These are phyloP conservation scores for Alloteropsis semialata DNA, from an alignment of 176 grass and related monocot species.

Conservation along the genomic window DNA sequence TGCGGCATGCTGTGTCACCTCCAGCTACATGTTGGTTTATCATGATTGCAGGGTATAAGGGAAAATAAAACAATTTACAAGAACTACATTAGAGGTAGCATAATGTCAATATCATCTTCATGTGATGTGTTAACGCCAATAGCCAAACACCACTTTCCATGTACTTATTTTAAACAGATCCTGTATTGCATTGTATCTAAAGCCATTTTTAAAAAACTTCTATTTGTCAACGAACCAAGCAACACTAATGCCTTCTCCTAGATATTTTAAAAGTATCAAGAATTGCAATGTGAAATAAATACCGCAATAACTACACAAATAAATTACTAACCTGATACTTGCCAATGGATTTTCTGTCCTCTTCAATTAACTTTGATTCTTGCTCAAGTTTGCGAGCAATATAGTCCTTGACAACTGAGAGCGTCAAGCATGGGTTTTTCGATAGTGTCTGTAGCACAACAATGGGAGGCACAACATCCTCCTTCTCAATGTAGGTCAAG, in stretches of 20 bases:
- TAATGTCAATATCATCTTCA: background rate
- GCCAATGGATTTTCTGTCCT: slow-evolving; percentile 80
- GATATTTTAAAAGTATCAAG: background rate
- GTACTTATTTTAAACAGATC: background rate
- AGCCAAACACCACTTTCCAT: background rate
- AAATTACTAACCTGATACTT: slow-evolving; percentile 87
- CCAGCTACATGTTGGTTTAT: background rate
- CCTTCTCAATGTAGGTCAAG: slow-evolving; percentile 85
- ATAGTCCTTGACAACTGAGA: slow-evolving; percentile 96
- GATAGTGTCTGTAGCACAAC: slow-evolving; percentile 86
- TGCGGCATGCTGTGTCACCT: background rate
- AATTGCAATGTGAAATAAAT: background rate
- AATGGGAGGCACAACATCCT: slow-evolving; percentile 90
- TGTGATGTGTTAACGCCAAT: background rate
- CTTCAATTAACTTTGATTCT: slow-evolving; percentile 93
- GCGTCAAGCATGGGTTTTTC: slow-evolving; percentile 77
- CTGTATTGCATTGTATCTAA: background rate
- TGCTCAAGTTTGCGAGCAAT: slow-evolving; percentile 94
- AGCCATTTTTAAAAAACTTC: background rate
- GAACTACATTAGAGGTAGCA: background rate
- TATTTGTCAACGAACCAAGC: background rate
- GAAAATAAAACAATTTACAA: background rate
- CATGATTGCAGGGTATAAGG: background rate
- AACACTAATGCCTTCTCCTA: background rate
- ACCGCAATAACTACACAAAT: background rate